These are phyloP conservation scores for Glaciozyma antarctica DNA, from an alignment of 768 basidiomycete genomes.

Conservation along the genomic window DNA sequence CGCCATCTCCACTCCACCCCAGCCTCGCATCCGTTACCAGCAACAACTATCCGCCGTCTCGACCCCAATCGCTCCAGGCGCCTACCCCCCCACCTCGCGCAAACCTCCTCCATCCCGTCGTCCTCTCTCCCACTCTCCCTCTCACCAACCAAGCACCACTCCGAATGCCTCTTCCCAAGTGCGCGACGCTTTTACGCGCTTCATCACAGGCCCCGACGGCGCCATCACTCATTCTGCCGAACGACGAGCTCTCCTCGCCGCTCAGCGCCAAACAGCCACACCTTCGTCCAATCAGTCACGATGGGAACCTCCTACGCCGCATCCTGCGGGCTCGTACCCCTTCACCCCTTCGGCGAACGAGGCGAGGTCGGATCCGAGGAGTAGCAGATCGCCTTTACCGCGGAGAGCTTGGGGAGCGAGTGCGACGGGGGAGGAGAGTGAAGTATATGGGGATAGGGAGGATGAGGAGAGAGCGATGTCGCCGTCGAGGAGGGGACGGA, in stretches of 20 bases:
- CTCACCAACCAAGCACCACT: background rate
- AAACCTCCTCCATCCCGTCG: background rate
- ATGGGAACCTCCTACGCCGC: constrained; percentile 10
- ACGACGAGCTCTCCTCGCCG: constrained; percentile 8
- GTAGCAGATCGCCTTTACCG: background rate
- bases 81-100: constrained; percentile 15
- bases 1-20: constrained; percentile 4
- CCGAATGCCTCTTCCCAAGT: constrained; percentile 5
- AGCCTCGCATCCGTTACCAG: background rate
- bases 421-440: background rate
- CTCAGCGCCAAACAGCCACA: background rate
- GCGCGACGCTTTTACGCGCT: constrained; percentile 21
- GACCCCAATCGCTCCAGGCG: constrained; percentile 22
- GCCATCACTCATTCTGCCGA: constrained; percentile 18
- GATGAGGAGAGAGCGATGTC: background rate
- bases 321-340: constrained; percentile 11
- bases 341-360: constrained; percentile 8
- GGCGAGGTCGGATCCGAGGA: background rate
- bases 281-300: background rate
- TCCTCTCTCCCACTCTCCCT: background rate
- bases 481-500: background rate
- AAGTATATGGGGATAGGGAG: background rate
- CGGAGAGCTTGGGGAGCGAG: background rate
- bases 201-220: constrained; percentile 24
- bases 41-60: background rate